Base-by-base conservation (phyloP, 2,329 filamentous ascomycete genomes). In the Metarhizium robertsii region DNA sequence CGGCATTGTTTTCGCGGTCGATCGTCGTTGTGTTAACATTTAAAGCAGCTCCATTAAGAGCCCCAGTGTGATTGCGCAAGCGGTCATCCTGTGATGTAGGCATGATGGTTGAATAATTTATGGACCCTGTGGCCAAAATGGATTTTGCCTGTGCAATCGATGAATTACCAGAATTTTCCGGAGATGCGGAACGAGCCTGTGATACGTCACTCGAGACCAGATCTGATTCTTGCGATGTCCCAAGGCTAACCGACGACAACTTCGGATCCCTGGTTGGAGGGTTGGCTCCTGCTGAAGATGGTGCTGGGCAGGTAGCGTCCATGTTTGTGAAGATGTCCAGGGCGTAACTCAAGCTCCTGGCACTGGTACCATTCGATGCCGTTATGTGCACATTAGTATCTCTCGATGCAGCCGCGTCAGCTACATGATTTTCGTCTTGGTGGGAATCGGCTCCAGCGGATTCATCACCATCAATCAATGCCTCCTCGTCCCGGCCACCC, bases 401-500 rank as follows among this genome's bases (percentile, higher is more conserved):
- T 11, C 16, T 10, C n/a, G 45, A 40, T 6, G 16, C 16, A 20
- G n/a, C 45, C 16, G 29, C 7, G 5, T 45, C 7, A 16, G 20
- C 34, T 11, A 8, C 6, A 20, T 52, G 32, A n/a, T 47, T 29
- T 29, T 34, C 47, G 40, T 55, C 36, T 6, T 40, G n/a, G 10
- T 18, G 34, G 43, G 46, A 14, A 6, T 50, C 14, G n/a, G 32
- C 48, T 4, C 30, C 40, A 13, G 36, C 20, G 6, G 30, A 18
- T 58, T 66, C 57, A 60, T 67, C 53, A 46, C 62, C 53, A 13
- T 65, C 57, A 74, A 61, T 51, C 71, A 74, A 71, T 36, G 81
- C 76, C 18, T 83, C 81, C 16, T 87, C 83, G n/a, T 85, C 81
- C 55, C 81, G 81, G 16, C 79, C 75, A 45, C 78, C 75, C 60